Base-by-base conservation (phyloP, 2,329 filamentous ascomycete species). In the Clonostachys solani region DNA sequence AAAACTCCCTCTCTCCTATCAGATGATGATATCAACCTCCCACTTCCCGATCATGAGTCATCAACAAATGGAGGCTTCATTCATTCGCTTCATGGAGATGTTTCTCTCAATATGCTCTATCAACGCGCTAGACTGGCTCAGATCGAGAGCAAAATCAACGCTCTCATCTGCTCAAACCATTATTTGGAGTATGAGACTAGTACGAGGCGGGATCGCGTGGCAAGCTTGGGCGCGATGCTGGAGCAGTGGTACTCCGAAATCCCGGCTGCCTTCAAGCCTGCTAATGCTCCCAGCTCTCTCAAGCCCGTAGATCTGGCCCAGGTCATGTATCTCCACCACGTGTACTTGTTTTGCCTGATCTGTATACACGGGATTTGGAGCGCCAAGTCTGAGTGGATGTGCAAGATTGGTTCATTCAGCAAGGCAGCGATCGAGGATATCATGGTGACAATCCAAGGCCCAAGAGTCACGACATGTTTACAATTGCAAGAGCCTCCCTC, bases 1-100 rank as follows among this genome's bases (percentile, higher is more conserved):
- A 59, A 57, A 16, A 65, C 64, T 0, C 70, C 71, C 0, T 67
- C 69, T 1, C 54, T 66, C 3, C 67, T 71, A 33, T 48, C 58
- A 2, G 68, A 74, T 36, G 57, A 57, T 4, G 69, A 73, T n/a
- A 60, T 73, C 4, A 70, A 73, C 17, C 49, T 72, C 5, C 59
- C 66, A 2, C 60, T 73, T 1, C 68, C 70, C 0, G 52, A 51
- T 0, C 19, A 53, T 5, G 48, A 56, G 1, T 57, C 60, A 0
- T 45, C 54, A 1, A 68, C 72, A 23, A 60, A 57, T 2, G 54
- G 54, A 3, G 65, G 65, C 5, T 49, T 66, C 6, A 54, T 73
- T 17, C 62, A 56, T 45, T 66, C 64, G 1, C 52, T 56, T 5
- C 64, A 71, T 33, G 62, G 64, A 5, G 51, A 52, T 3, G 53